Percentiles rank a stretch among this genome's conserved stretches.
Conservation (phyloP, 169 alveolate species). For the Cyclospora cayetanensis region DNA sequence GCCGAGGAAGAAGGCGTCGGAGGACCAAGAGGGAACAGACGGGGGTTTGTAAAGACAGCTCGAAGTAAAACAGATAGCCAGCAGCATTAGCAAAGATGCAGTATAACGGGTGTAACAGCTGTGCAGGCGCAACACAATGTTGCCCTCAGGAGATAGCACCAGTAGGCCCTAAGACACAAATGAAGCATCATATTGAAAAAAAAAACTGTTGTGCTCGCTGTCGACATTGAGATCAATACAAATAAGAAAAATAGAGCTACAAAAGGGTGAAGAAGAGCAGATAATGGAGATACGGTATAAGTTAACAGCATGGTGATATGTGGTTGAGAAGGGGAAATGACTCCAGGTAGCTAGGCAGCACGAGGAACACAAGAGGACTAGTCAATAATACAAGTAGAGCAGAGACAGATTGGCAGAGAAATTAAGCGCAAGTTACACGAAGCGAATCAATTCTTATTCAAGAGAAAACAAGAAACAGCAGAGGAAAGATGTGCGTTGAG, state of each 20-base stretch:
- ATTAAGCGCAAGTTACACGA: not conserved
- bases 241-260: not conserved
- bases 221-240: not conserved
- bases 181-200: not conserved
- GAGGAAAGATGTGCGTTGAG: too few relatives aligned
- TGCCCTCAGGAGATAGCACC: not conserved
- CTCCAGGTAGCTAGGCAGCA: too few relatives aligned
- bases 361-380: too few relatives aligned
- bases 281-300: not conserved
- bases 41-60: not conserved
- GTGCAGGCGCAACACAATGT: slow-evolving; percentile 30
- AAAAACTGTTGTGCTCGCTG: not conserved
- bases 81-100: slow-evolving; percentile 11
- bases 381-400: too few relatives aligned
- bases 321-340: too few relatives aligned
- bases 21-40: slow-evolving; percentile 9
- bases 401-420: not conserved
- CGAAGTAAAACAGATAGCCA: not conserved
- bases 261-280: not conserved
- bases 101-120: slow-evolving; percentile 25
- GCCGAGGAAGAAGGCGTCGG: slow-evolving; percentile 23
- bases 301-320: too few relatives aligned
- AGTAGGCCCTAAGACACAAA: slow-evolving; percentile 6
- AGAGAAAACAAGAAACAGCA: not conserved
- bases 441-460: too few relatives aligned